phyloP scores from a whole-genome alignment of 2,329 filamentous ascomycete species.

The Xylaria sp. region DNA sequence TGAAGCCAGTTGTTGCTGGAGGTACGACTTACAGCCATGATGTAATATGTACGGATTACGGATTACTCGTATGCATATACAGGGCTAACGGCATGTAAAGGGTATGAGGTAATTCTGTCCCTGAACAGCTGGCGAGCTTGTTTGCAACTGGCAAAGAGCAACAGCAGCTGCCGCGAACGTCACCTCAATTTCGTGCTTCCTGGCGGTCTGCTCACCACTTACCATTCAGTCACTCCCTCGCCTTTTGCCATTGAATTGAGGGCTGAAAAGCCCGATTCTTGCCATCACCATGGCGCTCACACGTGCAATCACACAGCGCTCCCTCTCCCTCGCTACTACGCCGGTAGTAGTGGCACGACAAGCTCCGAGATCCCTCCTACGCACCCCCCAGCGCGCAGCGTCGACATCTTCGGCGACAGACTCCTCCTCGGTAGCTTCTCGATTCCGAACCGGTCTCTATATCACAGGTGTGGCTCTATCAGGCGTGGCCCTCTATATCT shows the following conservation, averaged over 20 bases:
- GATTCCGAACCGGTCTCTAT: conserved; percentile 33
- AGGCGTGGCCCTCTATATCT: conserved; percentile 53
- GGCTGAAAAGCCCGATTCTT: conserved; percentile 26
- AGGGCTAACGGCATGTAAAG: background rate
- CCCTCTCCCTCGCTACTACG: conserved; percentile 19
- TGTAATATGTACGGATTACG: too few species aligned
- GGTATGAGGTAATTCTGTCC: background rate
- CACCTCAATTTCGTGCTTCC: conserved; percentile 1
- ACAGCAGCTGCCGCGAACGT: conserved; percentile 15
- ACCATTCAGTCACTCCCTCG: conserved; percentile 11
- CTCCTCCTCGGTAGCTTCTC: background rate
- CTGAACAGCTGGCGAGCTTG: conserved; percentile 2
- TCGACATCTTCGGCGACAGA: conserved; percentile 18
- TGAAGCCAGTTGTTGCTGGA: background rate
- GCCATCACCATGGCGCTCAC: conserved; percentile 26
- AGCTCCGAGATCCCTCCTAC: conserved; percentile 18
- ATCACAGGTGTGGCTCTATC: conserved; percentile 39
- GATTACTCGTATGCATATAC: background rate
- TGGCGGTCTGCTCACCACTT: conserved; percentile 1
- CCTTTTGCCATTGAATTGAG: conserved; percentile 31
- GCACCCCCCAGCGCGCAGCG: conserved; percentile 18
- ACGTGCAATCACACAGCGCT: conserved; percentile 22
- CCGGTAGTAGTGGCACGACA: conserved; percentile 17
- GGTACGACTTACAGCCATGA: background rate
- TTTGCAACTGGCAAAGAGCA: background rate